Evolutionary conservation across 2,329 filamentous ascomycete genomes (phyloP).

Genomic region (Neofusicoccum laricinum): DNA sequence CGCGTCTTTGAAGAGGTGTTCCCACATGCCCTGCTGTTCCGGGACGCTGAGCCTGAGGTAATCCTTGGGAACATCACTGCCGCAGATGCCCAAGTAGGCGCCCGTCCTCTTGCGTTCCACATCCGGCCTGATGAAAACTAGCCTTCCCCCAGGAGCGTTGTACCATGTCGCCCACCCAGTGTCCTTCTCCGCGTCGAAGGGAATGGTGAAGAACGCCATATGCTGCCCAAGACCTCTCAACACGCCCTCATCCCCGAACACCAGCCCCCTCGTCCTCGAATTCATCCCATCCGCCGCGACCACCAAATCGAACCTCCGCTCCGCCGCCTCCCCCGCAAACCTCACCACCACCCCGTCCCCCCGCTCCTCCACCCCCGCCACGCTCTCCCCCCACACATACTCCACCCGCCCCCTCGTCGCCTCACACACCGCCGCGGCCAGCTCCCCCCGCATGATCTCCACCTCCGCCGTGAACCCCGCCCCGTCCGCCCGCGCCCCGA

Average conservation of each 20-base stretch:
- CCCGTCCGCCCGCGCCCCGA: constrained; percentile 28
- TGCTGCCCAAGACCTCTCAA: constrained; percentile 27
- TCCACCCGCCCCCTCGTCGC: constrained; percentile 21
- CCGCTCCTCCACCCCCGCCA: constrained; percentile 23
- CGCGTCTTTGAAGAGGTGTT: constrained; percentile 30
- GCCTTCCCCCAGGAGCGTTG: constrained; percentile 23
- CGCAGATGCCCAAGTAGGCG: constrained; percentile 23
- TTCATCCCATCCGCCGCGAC: constrained; percentile 32
- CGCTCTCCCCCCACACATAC: constrained; percentile 24
- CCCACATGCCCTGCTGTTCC: constrained; percentile 25
- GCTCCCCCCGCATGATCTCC: constrained; percentile 32
- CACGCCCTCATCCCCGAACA: constrained; percentile 26
- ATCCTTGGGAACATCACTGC: constrained; percentile 23
- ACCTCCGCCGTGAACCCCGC: constrained; percentile 27
- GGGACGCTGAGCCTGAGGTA: constrained; percentile 20
- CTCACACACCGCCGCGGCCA: constrained; percentile 33
- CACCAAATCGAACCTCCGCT: constrained; percentile 25
- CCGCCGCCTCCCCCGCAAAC: constrained; percentile 24
- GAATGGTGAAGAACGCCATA: constrained; percentile 32
- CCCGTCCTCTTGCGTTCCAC: constrained; percentile 23
- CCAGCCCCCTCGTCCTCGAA: constrained; percentile 27
- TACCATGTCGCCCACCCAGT: constrained; percentile 28
- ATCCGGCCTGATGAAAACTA: constrained; percentile 25
- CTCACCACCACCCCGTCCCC: constrained; percentile 22
- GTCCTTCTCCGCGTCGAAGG: constrained; percentile 20